phyloP scores from a whole-genome alignment of 768 basidiomycete species.

The Naganishia friedmannii region DNA sequence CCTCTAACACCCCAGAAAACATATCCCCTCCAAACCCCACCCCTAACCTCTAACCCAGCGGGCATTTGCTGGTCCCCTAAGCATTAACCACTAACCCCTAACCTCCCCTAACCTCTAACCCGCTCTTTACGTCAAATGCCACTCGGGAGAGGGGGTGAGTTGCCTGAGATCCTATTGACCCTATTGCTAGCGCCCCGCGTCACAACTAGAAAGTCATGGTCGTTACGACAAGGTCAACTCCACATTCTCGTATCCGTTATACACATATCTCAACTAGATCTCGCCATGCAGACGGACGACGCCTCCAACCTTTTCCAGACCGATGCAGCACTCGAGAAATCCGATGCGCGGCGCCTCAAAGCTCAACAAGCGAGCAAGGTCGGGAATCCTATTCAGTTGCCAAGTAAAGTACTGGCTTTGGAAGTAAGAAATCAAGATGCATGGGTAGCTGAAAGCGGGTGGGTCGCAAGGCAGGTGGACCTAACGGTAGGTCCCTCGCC shows the following conservation, averaged over 20 bases:
- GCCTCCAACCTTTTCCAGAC: conserved; percentile 65
- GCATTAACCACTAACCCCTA: too few relatives aligned
- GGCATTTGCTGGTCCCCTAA: too few relatives aligned
- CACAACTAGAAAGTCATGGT: background rate
- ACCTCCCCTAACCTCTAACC: too few relatives aligned
- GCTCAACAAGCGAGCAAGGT: conserved; percentile 66
- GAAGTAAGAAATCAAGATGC: conserved; percentile 64
- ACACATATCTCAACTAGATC: background rate
- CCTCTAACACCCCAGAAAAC: too few relatives aligned
- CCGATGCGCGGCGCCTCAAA: conserved; percentile 62
- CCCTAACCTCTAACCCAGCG: too few relatives aligned
- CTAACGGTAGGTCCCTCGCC: conserved; percentile 62
- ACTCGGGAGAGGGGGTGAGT: too few relatives aligned
- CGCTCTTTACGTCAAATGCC: too few relatives aligned
- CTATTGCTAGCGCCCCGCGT: background rate
- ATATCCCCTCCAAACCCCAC: too few relatives aligned
- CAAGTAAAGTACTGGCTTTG: conserved; percentile 71
- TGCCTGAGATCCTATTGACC: too few relatives aligned
- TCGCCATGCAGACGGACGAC: conserved; percentile 55
- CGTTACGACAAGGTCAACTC: background rate
- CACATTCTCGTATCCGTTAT: too few relatives aligned
- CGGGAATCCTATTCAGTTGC: conserved; percentile 74
- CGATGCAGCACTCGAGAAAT: conserved; percentile 66
- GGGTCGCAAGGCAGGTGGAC: conserved; percentile 68
- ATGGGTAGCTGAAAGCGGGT: conserved; percentile 87